Evolutionary conservation across 305 asterid genomes (phyloP), one percentile per base, ranked within the genome.

Genomic region (Fraxinus floribunda): DNA sequence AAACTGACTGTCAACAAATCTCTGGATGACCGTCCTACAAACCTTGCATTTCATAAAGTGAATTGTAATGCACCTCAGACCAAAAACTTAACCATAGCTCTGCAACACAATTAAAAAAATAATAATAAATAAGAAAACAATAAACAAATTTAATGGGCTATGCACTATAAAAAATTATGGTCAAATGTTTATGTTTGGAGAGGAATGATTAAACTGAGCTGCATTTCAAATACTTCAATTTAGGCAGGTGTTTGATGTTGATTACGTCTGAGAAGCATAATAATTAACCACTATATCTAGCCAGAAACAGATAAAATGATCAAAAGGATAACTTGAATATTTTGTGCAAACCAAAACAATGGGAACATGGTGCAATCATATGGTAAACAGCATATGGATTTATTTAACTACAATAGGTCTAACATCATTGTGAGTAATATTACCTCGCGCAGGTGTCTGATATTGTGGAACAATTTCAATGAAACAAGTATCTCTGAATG

Each of bases 21-120:
- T 72, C 78, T 8, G 32, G 75, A 10, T 30, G 22, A 30, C 24
- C 39, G 77, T 9, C 35, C 72, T 41, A 84, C 92, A 35, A 49
- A 91, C 94, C 91, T 89, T 77, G 86, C 20, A 87, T 78, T 74
- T 90, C 94, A 41, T 92, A 90, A 38, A 92, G 94, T 13, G 95
- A 92, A 83, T 90, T 92, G 89, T 90, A 92, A 87, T 90, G 93
- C 85, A 92, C 94, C 85, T 92, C 93, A 1, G 93, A 89, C 94
- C 95, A 92, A 83, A 92, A 92, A 90, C 95, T 92, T 76, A 92
- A 87, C 95, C 93, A 89, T 71, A 92, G 87, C 87, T 90, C 95
- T 91, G 92, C 88, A 85, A 39, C 79, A 79, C 32, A 64, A n/a
- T 78, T 24, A 77, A 73, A 20, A 78, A 20, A 39, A 38, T 7